Base-by-base conservation (phyloP, 345 rosid genomes). In the Hibiscus mutabilis region DNA sequence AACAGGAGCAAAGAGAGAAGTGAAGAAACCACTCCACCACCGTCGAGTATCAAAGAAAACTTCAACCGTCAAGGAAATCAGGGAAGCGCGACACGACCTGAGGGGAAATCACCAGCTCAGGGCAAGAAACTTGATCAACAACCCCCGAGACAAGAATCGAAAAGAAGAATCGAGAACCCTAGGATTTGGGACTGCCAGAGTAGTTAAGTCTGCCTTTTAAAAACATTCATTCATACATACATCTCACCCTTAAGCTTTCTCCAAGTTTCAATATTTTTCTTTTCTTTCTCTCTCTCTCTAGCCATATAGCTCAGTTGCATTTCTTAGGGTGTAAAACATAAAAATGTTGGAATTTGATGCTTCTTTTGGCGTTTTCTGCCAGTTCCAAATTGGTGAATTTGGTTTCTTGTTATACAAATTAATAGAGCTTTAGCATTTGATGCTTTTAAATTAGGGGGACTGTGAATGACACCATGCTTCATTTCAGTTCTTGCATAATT, bases 291-390 rank as follows among this genome's bases (percentile, higher is more conserved):
- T 67, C 72, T 68, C 75, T 78, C 59, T 73, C 70, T 78, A 46
- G 76, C 66, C 72, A 79, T 71, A 70, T 71, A 47, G 63, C 65
- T 57, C 72, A 60, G 49, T 66, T 69, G 64, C 58, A 65, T 33
- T 82, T 61, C 71, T 63, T 64, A 66, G 19, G 33, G 35, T 22
- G 21, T 52, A 18, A 68, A 82, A 79, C 81, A 80, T 84, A 81
- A 75, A 86, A 82, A 78, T 83, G 72, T 78, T 71, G 82, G 86
- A 86, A 88, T 79, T 88, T 87, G 89, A 87, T 87, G 84, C 88
- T 79, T 84, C 29, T 56, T 56, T 55, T 56, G 60, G 15, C 22
- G 60, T 56, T 56, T 55, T 55, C 27, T 75, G 73, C 82, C 62
- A 80, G 81, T 77, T 69, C 82, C 78, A 83, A 62, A 58, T 70